Evolutionary conservation across 306 rosid genomes (phyloP).

Genomic region (Vigna unguiculata): DNA sequence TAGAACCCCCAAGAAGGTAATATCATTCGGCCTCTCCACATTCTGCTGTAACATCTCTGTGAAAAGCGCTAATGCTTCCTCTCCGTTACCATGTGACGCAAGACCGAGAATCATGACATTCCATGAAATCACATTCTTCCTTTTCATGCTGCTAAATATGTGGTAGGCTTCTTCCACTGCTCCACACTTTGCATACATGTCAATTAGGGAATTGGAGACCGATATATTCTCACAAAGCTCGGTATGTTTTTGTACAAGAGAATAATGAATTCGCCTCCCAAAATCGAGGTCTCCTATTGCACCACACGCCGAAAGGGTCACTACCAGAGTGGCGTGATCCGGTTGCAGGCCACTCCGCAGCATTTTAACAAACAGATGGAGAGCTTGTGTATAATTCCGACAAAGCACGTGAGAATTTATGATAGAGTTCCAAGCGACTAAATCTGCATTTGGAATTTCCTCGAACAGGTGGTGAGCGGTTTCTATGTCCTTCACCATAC

Average conservation of each 20-base stretch:
- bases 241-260: constrained; percentile 27
- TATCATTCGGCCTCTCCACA: constrained; percentile 58
- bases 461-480: constrained; percentile 68
- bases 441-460: constrained; percentile 58
- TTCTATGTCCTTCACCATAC: constrained; percentile 53
- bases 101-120: constrained; percentile 80
- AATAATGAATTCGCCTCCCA: constrained; percentile 71
- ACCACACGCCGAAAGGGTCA: constrained; percentile 73
- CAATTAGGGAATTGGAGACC: constrained; percentile 65
- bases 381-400: constrained; percentile 54
- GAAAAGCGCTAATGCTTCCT: constrained; percentile 61
- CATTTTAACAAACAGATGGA: constrained; percentile 63
- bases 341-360: constrained; percentile 53
- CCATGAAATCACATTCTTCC: constrained; percentile 73
- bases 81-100: constrained; percentile 69
- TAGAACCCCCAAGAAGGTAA: constrained; percentile 77
- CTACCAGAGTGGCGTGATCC: constrained; percentile 68
- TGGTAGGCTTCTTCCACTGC: constrained; percentile 69
- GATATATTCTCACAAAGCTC: constrained; percentile 38
- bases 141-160: constrained; percentile 49
- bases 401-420: constrained; percentile 59
- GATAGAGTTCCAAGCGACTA: constrained; percentile 81
- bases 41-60: constrained; percentile 57
- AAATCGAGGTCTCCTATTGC: constrained; percentile 61
- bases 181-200: constrained; percentile 86